Conservation (phyloP, 2,329 filamentous ascomycete species). For the Phaeosphaeriaceae sp. region DNA sequence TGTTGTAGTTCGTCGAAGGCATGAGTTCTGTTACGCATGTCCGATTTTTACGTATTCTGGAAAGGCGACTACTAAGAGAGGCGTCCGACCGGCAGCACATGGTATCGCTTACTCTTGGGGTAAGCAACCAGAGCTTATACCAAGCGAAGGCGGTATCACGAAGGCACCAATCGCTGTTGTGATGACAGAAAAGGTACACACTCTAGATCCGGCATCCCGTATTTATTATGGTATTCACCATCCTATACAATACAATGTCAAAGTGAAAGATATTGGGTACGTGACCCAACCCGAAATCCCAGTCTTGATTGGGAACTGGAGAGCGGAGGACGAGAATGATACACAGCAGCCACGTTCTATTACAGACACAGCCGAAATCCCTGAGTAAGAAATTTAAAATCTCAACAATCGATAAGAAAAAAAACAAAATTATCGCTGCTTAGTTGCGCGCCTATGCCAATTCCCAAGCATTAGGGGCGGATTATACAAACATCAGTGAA, state of each 20-base stretch:
- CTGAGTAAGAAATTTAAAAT: too few species aligned
- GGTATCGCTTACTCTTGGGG: constrained; percentile 42
- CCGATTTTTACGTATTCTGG: constrained; percentile 16
- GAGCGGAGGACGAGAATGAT: too few species aligned
- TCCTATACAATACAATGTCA: constrained; percentile 54
- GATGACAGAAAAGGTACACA: constrained; percentile 22
- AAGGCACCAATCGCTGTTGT: constrained; percentile 49
- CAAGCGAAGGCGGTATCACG: constrained; percentile 34
- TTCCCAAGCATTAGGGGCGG: too few species aligned
- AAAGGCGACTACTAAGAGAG: constrained; percentile 10
- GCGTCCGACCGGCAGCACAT: constrained; percentile 38
- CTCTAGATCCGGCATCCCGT: constrained; percentile 44
- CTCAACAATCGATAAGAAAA: too few species aligned
- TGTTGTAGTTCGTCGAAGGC: constrained; percentile 12
- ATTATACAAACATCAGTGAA: too few species aligned
- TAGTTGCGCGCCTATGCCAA: too few species aligned
- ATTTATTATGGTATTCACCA: constrained; percentile 51
- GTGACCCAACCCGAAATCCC: constrained; percentile 18
- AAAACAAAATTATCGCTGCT: too few species aligned
- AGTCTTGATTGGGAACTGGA: too few species aligned
- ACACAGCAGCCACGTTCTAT: too few species aligned
- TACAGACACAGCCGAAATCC: too few species aligned
- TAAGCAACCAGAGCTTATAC: constrained; percentile 12
- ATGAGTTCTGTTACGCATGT: constrained; percentile 16
- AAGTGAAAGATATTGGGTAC: constrained; percentile 50